phyloP scores from a whole-genome alignment of 805 yeast species.

The Barnettozyma sp. region DNA sequence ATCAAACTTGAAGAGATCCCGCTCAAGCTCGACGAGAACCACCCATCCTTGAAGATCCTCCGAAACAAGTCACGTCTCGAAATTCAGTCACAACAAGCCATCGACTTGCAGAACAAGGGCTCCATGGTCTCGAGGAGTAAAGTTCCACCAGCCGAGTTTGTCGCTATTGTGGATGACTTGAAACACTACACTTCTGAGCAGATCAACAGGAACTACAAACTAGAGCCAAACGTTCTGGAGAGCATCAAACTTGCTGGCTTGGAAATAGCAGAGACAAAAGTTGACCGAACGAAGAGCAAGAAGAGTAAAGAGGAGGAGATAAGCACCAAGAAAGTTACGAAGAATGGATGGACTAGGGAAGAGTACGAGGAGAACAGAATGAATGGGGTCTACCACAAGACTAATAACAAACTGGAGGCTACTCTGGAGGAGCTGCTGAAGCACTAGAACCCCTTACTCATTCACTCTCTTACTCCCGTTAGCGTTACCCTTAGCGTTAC shows the following conservation, averaged over 20 bases:
- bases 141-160: constrained; percentile 14
- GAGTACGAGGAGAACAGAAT: constrained; percentile 12
- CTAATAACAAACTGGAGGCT: constrained; percentile 12
- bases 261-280: constrained; percentile 9
- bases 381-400: constrained; percentile 14
- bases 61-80: constrained; percentile 15
- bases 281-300: background rate
- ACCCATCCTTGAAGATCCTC: constrained; percentile 17
- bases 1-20: constrained; percentile 17
- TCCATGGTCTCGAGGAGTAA: background rate
- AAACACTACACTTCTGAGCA: constrained; percentile 12
- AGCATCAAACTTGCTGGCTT: constrained; percentile 2
- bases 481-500: no score
- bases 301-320: background rate
- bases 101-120: background rate
- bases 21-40: constrained; percentile 14
- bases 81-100: constrained; percentile 6
- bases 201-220: constrained; percentile 12
- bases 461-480: background rate
- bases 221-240: constrained; percentile 5
- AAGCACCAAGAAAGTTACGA: constrained; percentile 3
- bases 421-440: constrained; percentile 14
- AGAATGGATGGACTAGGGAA: constrained; percentile 7
- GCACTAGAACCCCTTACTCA: background rate
- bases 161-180: constrained; percentile 18